Base-by-base conservation (phyloP, 495 filamentous ascomycete genomes). In the Hyaloscypha variabilis region DNA sequence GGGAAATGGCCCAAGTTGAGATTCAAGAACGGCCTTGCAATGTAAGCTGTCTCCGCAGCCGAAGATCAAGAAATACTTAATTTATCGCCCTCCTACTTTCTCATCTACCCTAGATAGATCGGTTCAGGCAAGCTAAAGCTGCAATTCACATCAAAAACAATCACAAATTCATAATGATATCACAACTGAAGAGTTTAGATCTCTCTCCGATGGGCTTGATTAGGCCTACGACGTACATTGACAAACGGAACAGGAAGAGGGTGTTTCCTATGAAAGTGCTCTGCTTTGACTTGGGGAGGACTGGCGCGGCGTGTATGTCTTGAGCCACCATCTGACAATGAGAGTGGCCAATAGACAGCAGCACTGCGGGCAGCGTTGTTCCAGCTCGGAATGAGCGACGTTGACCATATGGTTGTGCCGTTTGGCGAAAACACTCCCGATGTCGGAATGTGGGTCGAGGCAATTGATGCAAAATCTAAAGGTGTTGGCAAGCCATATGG, bases 221-320 rank as follows among this genome's bases (percentile, higher is more conserved):
- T 17, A 39, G 1, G 30, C 28, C 57, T 1, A 26, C 13, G 4
- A 62, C 60, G 14, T 39, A 62, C 25, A 64, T 67, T 8, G 65
- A 70, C 30, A 46, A 60, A 25, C 58, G 68, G 10, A 60, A 62
- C 25, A 64, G 56, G 25, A 60, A 58, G 30, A 52, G 69, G n/a
- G 58, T 65, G 6, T 62, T 68, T 8, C 69, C 66, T 6, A 66
- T 71, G 67, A 57, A 66, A 42, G 62, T 71, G 10, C 53, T 72
- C 6, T 55, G 39, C 26, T 52, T 72, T 11, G 64, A 55, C n/a
- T 46, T 68, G 17, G 61, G 55, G 13, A 29, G 70, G 5, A 72
- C 69, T 25, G 61, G 70, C n/a, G 69, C 67, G 24, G 49, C 60
- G 3, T 69, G 62, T 67, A 58, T 59, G 57, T 31, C 5, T 21